Percentiles rank a stretch among this genome's conserved stretches.
These are phyloP conservation scores for Waltergamsia citrina DNA, from an alignment of 2,329 filamentous ascomycete species.

Conservation along the genomic window DNA sequence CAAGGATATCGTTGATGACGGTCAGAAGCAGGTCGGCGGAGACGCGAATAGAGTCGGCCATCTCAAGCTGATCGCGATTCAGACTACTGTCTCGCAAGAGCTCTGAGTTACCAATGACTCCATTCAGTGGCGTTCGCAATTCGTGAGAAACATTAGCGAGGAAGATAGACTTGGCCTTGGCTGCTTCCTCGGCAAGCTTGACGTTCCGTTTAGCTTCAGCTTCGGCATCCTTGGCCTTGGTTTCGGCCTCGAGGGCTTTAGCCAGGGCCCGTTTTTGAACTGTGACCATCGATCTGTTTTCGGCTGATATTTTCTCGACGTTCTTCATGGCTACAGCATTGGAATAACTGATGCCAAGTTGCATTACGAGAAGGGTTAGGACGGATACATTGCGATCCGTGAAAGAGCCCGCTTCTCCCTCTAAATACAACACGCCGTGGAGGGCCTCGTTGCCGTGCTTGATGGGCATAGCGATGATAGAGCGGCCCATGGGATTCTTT, in stretches of 20 bases:
- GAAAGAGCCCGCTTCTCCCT: constrained; percentile 66
- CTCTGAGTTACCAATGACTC: constrained; percentile 83
- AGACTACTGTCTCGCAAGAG: constrained; percentile 68
- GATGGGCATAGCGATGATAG: constrained; percentile 74
- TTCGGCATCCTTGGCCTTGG: constrained; percentile 68
- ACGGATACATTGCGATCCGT: constrained; percentile 64
- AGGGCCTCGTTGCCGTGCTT: constrained; percentile 64
- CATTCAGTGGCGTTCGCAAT: constrained; percentile 73
- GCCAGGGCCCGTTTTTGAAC: constrained; percentile 66
- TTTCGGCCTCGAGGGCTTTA: constrained; percentile 63
- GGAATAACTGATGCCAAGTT: constrained; percentile 65
- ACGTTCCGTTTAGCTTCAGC: constrained; percentile 70
- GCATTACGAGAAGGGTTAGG: constrained; percentile 64
- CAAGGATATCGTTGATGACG: constrained; percentile 92
- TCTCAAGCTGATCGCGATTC: constrained; percentile 70
- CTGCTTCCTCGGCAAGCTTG: constrained; percentile 73
- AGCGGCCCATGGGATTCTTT: constrained; percentile 59
- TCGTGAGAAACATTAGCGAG: constrained; percentile 74
- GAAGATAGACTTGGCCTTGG: constrained; percentile 76
- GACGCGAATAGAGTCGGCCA: constrained; percentile 77
- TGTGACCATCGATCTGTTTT: constrained; percentile 69
- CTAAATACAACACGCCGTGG: constrained; percentile 66
- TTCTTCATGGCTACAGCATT: constrained; percentile 60
- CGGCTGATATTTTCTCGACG: constrained; percentile 67
- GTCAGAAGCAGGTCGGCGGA: constrained; percentile 81